These are phyloP conservation scores for Neonectria neomacrospora DNA, from an alignment of 2,329 filamentous ascomycete genomes.

Conservation along the genomic window DNA sequence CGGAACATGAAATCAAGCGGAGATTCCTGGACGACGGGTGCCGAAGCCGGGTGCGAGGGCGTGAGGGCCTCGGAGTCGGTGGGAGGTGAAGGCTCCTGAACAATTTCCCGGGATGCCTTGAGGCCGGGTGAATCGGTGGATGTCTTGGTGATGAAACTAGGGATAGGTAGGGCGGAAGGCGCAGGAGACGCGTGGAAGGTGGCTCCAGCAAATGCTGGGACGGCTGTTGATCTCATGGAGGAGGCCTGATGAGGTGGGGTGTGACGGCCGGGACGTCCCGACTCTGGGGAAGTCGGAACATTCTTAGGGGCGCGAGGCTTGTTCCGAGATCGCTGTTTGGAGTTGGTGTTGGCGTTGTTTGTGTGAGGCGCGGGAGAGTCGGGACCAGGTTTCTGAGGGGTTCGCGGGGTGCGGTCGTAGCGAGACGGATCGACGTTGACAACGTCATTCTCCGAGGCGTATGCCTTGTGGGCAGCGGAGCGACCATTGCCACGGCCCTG, in stretches of 20 bases:
- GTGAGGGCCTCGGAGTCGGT: slow-evolving; percentile 64
- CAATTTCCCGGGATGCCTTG: slow-evolving; percentile 49
- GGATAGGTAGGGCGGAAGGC: slow-evolving; percentile 88
- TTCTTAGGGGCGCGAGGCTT: slow-evolving; percentile 48
- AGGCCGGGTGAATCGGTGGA: slow-evolving; percentile 70
- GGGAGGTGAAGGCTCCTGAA: slow-evolving; percentile 61
- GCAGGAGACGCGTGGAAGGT: slow-evolving; percentile 96
- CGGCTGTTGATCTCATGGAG: slow-evolving; percentile 57
- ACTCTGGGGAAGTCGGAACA: slow-evolving; percentile 54
- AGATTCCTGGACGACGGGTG: slow-evolving; percentile 65
- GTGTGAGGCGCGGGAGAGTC: slow-evolving; percentile 49
- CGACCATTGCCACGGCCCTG: slow-evolving; percentile 56
- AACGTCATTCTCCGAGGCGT: slow-evolving; percentile 68
- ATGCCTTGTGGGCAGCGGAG: slow-evolving; percentile 61
- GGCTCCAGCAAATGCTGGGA: slow-evolving; percentile 84
- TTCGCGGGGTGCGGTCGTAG: slow-evolving; percentile 53
- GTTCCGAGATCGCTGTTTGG: slow-evolving; percentile 47
- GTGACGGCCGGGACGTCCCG: slow-evolving; percentile 53
- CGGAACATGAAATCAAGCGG: slow-evolving; percentile 92
- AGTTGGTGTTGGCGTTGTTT: slow-evolving; percentile 42
- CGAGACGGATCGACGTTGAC: slow-evolving; percentile 46
- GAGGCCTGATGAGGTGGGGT: slow-evolving; percentile 56
- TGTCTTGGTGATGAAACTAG: slow-evolving; percentile 84
- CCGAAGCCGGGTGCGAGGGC: slow-evolving; percentile 52
- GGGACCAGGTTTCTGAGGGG: slow-evolving; percentile 58